Percentiles rank a stretch among this genome's conserved stretches.
These are phyloP conservation scores for Candida manassasensis DNA, from an alignment of 805 yeast genomes.

Conservation along the genomic window DNA sequence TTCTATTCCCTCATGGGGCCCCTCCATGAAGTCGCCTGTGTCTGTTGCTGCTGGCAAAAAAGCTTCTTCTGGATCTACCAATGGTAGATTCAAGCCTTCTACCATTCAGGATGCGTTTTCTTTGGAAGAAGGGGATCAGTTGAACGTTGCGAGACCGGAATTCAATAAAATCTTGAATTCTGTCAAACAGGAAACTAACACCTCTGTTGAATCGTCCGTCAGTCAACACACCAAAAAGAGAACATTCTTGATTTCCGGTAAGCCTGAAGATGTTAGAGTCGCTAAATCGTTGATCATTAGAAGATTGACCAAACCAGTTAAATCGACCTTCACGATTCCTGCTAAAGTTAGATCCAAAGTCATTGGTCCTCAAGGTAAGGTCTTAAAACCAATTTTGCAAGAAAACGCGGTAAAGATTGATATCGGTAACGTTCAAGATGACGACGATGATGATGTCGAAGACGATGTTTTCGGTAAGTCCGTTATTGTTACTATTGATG, in stretches of 20 bases:
- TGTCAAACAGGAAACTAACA: conserved; percentile 55
- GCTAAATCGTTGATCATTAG: conserved; percentile 76
- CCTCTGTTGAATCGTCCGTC: conserved; percentile 77
- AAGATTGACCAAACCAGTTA: conserved; percentile 72
- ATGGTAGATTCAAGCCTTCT: conserved; percentile 42
- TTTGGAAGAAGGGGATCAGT: conserved; percentile 64
- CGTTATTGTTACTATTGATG: conserved; percentile 65
- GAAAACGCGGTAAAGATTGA: conserved; percentile 66
- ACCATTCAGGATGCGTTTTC: conserved; percentile 77
- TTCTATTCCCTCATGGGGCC: conserved; percentile 32
- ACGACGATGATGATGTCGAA: conserved; percentile 29
- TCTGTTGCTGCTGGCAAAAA: conserved; percentile 14
- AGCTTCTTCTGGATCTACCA: conserved; percentile 10
- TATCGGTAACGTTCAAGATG: conserved; percentile 44
- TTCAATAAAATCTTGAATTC: conserved; percentile 61
- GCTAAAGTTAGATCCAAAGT: conserved; percentile 69
- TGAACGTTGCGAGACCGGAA: conserved; percentile 58
- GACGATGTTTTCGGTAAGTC: conserved; percentile 58
- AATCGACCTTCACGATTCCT: conserved; percentile 61
- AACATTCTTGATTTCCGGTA: conserved; percentile 79
- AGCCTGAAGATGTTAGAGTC: conserved; percentile 53
- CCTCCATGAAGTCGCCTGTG: conserved; percentile 21
- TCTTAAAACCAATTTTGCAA: conserved; percentile 72
- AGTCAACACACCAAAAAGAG: conserved; percentile 72
- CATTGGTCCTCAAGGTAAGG: conserved; percentile 85